phyloP scores from a whole-genome alignment of 331 rosid species.

The Malus hybrid region DNA sequence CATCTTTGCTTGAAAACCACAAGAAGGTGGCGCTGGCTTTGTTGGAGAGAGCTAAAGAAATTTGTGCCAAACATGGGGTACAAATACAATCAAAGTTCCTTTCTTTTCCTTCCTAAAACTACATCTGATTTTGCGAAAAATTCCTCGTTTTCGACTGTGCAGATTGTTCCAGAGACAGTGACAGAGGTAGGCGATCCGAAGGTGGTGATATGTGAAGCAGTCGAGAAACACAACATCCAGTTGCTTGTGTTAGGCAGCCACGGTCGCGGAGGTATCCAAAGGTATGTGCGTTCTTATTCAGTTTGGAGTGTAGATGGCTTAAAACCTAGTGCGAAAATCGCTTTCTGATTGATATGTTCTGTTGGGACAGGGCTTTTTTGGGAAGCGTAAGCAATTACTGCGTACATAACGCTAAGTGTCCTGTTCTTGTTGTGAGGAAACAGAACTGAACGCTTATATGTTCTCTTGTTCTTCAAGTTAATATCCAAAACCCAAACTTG shows the following conservation, averaged over 20 bases:
- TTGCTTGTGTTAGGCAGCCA: conserved; percentile 44
- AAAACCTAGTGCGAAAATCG: not conserved
- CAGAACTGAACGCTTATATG: not conserved
- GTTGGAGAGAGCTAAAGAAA: conserved; percentile 36
- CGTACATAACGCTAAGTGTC: conserved; percentile 31
- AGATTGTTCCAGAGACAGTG: conserved; percentile 29
- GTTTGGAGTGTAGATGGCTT: not conserved
- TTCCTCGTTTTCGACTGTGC: not conserved
- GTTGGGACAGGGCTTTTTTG: conserved; percentile 26
- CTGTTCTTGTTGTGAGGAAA: conserved; percentile 46
- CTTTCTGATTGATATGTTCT: not conserved
- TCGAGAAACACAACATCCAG: conserved; percentile 26
- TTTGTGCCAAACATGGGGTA: conserved; percentile 44
- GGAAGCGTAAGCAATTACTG: conserved; percentile 45
- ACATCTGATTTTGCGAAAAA: too few relatives aligned
- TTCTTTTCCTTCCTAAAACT: not conserved
- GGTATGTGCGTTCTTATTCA: conserved; percentile 10
- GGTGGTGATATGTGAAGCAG: conserved; percentile 35
- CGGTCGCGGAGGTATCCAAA: conserved; percentile 30
- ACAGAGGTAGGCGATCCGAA: conserved; percentile 39
- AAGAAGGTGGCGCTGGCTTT: conserved; percentile 27
- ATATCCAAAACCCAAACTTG: not conserved
- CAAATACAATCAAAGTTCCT: not conserved
- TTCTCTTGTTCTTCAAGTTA: too few relatives aligned
- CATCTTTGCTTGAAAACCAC: conserved; percentile 24